These are phyloP conservation scores for Spinacia oleracea DNA, from an alignment of 179 eudicot genomes.

Conservation along the genomic window DNA sequence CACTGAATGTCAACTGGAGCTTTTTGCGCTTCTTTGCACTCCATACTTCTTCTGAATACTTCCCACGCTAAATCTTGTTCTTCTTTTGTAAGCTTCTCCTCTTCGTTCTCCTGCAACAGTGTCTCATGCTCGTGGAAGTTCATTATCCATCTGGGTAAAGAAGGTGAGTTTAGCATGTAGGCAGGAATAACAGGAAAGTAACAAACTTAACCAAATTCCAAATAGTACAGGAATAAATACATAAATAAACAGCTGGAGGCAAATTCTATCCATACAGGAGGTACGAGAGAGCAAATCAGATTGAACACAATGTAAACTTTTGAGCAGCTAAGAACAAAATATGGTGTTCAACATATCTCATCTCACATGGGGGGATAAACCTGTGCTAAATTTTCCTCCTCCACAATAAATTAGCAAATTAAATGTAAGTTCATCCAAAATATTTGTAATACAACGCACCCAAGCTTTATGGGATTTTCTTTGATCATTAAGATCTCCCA, in stretches of 20 bases:
- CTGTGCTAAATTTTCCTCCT: not conserved
- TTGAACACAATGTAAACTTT: not conserved
- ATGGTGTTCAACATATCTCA: no score
- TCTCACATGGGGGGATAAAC: not conserved
- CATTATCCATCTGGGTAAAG: conserved; percentile 70
- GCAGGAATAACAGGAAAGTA: not conserved
- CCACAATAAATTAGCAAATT: not conserved
- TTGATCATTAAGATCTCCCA: not conserved
- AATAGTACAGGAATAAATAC: not conserved
- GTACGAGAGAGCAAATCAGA: not conserved
- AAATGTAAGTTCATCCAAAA: no score
- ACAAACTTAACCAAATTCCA: not conserved
- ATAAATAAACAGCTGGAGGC: no score
- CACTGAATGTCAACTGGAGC: conserved; percentile 45
- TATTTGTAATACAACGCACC: not conserved
- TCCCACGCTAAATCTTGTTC: conserved; percentile 99
- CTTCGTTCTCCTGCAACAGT: conserved; percentile 92
- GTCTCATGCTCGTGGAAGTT: conserved; percentile 94
- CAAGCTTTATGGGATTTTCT: not conserved
- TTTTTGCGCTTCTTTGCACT: conserved; percentile 55
- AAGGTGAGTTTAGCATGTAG: conserved; percentile 10
- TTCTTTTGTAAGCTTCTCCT: conserved; percentile 91
- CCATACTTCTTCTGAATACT: conserved; percentile 56
- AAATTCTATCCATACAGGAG: not conserved
- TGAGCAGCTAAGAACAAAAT: not conserved